Conservation (phyloP, 768 basidiomycete genomes). For the Calocybe gangraenosa region DNA sequence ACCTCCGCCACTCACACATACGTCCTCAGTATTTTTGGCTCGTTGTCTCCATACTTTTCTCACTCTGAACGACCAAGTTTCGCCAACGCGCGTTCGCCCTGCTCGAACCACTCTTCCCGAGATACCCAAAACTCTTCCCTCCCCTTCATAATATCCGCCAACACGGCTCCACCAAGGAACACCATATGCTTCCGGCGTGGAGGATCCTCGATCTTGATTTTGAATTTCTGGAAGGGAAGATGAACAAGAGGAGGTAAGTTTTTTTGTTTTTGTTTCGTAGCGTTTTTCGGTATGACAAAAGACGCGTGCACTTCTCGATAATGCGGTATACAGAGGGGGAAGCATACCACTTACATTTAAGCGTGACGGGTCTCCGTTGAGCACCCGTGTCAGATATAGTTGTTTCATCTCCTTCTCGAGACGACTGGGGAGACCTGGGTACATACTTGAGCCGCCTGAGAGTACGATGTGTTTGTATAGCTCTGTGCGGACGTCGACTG, state of each 20-base stretch:
- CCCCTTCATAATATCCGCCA: slow-evolving; percentile 98
- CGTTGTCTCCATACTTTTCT: slow-evolving; percentile 17
- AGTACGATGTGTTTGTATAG: slow-evolving; percentile 98
- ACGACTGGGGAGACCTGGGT: slow-evolving; percentile 93
- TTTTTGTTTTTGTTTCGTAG: no score
- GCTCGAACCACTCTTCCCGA: slow-evolving; percentile 92
- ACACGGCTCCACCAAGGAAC: slow-evolving; percentile 96
- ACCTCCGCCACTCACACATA: no score
- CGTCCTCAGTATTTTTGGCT: no score
- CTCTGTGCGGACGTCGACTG: slow-evolving; percentile 85
- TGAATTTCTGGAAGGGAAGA: slow-evolving; percentile 77
- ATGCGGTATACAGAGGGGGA: no score
- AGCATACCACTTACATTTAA: slow-evolving; percentile 61
- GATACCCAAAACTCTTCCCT: slow-evolving; percentile 95
- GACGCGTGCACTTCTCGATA: no score
- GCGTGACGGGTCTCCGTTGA: slow-evolving; percentile 77
- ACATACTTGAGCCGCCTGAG: slow-evolving; percentile 98
- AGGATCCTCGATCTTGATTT: slow-evolving; percentile 97
- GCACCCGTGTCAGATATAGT: slow-evolving; percentile 88
- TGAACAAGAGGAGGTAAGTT: neutral
- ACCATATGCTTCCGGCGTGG: slow-evolving; percentile 99
- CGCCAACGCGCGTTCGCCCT: slow-evolving; percentile 76
- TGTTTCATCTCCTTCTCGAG: slow-evolving; percentile 99
- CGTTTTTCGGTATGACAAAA: no score
- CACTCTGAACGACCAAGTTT: slow-evolving; percentile 70